Conservation (phyloP, 208 protist species). For the Leishmania guyanensis region DNA sequence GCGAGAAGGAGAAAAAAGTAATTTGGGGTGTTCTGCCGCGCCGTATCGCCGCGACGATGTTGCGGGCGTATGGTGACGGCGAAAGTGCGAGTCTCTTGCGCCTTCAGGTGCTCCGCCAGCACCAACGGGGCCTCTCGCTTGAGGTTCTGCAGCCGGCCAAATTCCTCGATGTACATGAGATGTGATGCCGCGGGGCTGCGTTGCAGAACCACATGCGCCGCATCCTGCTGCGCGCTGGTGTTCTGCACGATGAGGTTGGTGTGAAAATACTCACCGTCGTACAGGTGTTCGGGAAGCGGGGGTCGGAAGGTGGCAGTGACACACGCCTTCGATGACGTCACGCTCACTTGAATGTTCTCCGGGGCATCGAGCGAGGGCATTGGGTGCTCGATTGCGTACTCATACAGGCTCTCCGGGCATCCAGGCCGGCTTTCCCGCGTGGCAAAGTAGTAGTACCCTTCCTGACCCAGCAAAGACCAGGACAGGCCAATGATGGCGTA, state of each 20-base stretch:
- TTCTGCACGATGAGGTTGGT: slow-evolving; percentile 70
- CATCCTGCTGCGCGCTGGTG: slow-evolving; percentile 52
- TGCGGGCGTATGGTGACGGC: slow-evolving; percentile 59
- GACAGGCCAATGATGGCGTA: slow-evolving; percentile 81
- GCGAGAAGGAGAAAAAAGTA: slow-evolving; percentile 65
- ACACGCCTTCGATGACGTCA: slow-evolving; percentile 63
- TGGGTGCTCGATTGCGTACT: slow-evolving; percentile 79
- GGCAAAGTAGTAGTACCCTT: slow-evolving; percentile 87
- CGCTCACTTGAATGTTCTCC: slow-evolving; percentile 72
- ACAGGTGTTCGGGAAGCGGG: slow-evolving; percentile 59
- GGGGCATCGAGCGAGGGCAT: slow-evolving; percentile 51
- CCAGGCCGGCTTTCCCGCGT: slow-evolving; percentile 49
- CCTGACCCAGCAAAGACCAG: slow-evolving; percentile 58
- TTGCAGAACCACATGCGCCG: slow-evolving; percentile 69
- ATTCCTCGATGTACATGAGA: slow-evolving; percentile 60
- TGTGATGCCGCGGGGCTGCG: slow-evolving; percentile 70
- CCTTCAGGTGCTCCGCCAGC: slow-evolving; percentile 46
- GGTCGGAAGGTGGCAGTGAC: slow-evolving; percentile 59
- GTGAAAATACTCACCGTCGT: slow-evolving; percentile 78
- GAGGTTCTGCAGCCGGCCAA: slow-evolving; percentile 51
- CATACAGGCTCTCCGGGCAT: slow-evolving; percentile 51
- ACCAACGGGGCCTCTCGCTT: slow-evolving; percentile 47
- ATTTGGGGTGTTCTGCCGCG: slow-evolving; percentile 47
- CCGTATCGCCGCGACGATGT: slow-evolving; percentile 49
- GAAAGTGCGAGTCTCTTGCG: slow-evolving; percentile 44